Evolutionary conservation across 192 early-diverging fungal species (phyloP).

Genomic region (Entomortierella beljakovae): DNA sequence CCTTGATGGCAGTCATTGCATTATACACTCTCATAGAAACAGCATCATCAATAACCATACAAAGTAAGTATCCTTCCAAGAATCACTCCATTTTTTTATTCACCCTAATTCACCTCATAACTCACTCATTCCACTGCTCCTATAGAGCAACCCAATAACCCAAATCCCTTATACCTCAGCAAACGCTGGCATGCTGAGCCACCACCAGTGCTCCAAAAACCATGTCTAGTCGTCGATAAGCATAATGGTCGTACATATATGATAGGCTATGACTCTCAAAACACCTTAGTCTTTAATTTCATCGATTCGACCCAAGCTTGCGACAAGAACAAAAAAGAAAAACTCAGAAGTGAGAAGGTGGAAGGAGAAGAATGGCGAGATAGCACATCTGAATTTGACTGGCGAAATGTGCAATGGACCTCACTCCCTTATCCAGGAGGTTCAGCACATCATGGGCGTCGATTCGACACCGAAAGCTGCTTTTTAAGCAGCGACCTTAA

Average conservation of each 20-base stretch:
- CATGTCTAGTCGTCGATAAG: constrained; percentile 29
- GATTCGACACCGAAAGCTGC: constrained; percentile 40
- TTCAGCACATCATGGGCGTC: constrained; percentile 10
- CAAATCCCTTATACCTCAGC: not conserved
- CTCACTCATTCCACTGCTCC: not conserved
- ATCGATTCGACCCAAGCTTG: constrained; percentile 42
- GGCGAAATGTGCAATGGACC: constrained; percentile 42
- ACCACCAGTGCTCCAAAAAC: constrained; percentile 28
- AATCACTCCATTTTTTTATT: not conserved
- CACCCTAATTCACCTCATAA: not conserved
- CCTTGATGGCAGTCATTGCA: not conserved
- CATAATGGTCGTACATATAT: constrained; percentile 34
- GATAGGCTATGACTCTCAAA: constrained; percentile 40
- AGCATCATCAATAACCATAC: not conserved
- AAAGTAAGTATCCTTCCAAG: not conserved
- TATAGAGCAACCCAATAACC: not conserved
- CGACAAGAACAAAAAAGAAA: constrained; percentile 11
- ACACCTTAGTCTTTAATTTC: constrained; percentile 38
- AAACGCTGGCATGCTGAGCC: constrained; percentile 44
- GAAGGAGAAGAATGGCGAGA: constrained; percentile 26
- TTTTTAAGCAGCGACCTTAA: constrained; percentile 30
- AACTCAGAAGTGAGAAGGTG: constrained; percentile 8
- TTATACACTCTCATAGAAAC: not conserved
- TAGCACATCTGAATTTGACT: constrained; percentile 21
- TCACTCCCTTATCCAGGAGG: constrained; percentile 39